A percentile compares a stretch with the other conserved stretches of the same genome.
Evolutionary conservation across 2,329 filamentous ascomycete genomes (phyloP).

Genomic region (Phaeosphaeria sp.): DNA sequence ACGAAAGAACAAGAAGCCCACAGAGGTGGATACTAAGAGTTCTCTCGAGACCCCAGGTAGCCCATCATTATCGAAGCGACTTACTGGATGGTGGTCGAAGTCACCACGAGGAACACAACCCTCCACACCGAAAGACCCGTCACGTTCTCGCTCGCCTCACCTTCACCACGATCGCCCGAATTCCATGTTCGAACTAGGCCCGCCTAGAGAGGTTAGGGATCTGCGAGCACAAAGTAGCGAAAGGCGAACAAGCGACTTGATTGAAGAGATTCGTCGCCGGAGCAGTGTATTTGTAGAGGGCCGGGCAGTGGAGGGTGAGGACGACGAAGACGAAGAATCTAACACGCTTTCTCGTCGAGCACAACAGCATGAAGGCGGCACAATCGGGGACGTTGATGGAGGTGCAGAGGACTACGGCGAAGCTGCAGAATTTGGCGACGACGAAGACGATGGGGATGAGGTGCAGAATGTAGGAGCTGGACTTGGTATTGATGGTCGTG

Average conservation of each 20-base stretch:
- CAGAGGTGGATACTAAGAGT: slow-evolving; percentile 9
- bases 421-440: slow-evolving; percentile 29
- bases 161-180: slow-evolving; percentile 36
- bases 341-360: neutral
- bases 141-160: slow-evolving; percentile 15
- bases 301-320: slow-evolving; percentile 20
- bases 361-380: slow-evolving; percentile 12
- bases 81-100: slow-evolving; percentile 48
- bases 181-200: slow-evolving; percentile 47
- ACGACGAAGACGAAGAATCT: neutral
- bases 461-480: slow-evolving; percentile 18
- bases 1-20: slow-evolving; percentile 22
- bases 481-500: slow-evolving; percentile 16
- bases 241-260: slow-evolving; percentile 35
- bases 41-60: slow-evolving; percentile 26
- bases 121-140: slow-evolving; percentile 6
- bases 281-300: slow-evolving; percentile 58
- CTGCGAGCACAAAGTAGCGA: slow-evolving; percentile 19
- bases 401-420: slow-evolving; percentile 19
- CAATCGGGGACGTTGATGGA: slow-evolving; percentile 13
- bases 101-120: slow-evolving; percentile 24
- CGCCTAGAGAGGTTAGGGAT: slow-evolving; percentile 29
- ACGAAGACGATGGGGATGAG: slow-evolving; percentile 23
- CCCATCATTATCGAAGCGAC: slow-evolving; percentile 37
- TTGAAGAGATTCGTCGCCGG: slow-evolving; percentile 55